Percentiles rank a stretch among this genome's conserved stretches.
These are phyloP conservation scores for Fusarium ramigenum DNA, from an alignment of 2,329 filamentous ascomycete species.

Conservation along the genomic window DNA sequence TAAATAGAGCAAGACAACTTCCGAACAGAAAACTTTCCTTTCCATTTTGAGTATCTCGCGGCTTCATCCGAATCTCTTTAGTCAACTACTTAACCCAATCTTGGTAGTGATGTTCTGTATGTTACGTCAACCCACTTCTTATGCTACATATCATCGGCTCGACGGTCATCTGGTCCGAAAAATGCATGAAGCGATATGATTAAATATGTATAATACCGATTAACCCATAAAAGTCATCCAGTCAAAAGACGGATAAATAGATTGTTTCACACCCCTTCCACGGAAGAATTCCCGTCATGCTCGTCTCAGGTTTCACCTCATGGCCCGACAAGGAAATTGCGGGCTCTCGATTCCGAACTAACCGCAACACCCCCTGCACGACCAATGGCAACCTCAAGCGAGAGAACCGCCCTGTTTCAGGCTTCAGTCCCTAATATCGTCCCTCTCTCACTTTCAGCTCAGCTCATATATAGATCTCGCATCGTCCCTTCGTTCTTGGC, in stretches of 20 bases:
- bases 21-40: background rate
- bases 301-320: conserved; percentile 20
- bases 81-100: accelerated
- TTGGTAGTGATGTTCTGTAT: background rate
- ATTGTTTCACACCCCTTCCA: conserved; percentile 29
- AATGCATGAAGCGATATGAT: background rate
- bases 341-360: conserved; percentile 22
- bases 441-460: background rate
- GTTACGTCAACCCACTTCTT: background rate
- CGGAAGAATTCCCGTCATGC: conserved; percentile 17
- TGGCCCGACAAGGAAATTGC: conserved; percentile 21
- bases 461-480: conserved; percentile 12
- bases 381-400: background rate
- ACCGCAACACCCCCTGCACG: conserved; percentile 2
- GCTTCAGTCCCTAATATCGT: conserved; percentile 16
- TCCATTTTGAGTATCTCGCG: background rate
- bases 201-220: background rate
- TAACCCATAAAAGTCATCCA: background rate
- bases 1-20: background rate
- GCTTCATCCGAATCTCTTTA: background rate
- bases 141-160: background rate
- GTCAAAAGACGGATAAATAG: conserved; percentile 24
- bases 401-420: conserved; percentile 22
- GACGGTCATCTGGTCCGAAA: background rate
- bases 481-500: background rate